Conservation (phyloP, 441 rosid genomes). For the Pelargonium citronellum region DNA sequence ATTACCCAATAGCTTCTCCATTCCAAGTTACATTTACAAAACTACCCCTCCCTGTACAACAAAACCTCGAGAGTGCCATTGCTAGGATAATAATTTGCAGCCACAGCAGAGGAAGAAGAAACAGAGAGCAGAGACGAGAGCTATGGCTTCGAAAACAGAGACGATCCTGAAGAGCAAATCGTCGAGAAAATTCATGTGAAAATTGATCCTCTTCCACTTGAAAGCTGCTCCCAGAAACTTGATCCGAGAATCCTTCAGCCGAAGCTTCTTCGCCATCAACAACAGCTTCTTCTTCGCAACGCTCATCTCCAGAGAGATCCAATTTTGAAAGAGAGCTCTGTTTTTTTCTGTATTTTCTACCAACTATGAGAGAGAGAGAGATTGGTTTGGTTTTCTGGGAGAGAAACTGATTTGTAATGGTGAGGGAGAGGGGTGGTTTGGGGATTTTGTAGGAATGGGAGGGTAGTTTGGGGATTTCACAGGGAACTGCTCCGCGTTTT, state of each 20-base stretch:
- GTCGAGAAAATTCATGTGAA: slow-evolving; percentile 46
- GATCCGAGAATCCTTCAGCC: slow-evolving; percentile 36
- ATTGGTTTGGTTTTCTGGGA: too few species aligned
- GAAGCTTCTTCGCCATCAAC: slow-evolving; percentile 28
- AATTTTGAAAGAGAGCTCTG: not conserved
- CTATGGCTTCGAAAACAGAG: slow-evolving; percentile 52
- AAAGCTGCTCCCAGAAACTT: slow-evolving; percentile 43
- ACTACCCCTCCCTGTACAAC: too few species aligned
- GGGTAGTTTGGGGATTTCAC: too few species aligned
- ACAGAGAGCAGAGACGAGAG: slow-evolving; percentile 39
- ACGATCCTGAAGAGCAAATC: slow-evolving; percentile 43
- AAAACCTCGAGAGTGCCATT: too few species aligned
- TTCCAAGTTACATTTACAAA: too few species aligned
- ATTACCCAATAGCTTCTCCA: too few species aligned
- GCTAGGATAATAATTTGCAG: slow-evolving; percentile 38
- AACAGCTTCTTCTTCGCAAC: not conserved
- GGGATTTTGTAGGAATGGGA: too few species aligned
- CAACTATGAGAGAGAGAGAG: too few species aligned
- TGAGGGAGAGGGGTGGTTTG: too few species aligned
- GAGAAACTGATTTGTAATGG: too few species aligned
- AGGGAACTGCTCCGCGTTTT: too few species aligned
- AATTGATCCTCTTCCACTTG: slow-evolving; percentile 42
- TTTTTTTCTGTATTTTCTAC: too few species aligned
- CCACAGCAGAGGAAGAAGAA: slow-evolving; percentile 65
- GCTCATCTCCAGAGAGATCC: slow-evolving; percentile 23